phyloP scores from a whole-genome alignment of 768 basidiomycete genomes.

The Macrolepiota dolichaula region DNA sequence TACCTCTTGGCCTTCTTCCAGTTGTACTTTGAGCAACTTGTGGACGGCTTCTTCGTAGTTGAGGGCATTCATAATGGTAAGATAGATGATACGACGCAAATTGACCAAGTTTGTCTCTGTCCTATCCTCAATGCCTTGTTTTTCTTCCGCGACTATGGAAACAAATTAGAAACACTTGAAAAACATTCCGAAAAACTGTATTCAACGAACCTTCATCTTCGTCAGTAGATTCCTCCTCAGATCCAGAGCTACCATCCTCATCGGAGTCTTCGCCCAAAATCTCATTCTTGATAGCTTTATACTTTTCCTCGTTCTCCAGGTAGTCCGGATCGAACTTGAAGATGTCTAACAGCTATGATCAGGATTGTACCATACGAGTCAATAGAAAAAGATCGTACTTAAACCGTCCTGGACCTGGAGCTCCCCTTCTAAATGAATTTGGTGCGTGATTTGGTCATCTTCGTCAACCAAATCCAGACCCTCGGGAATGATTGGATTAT shows the following conservation, averaged over 20 bases:
- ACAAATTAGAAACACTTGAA: background rate
- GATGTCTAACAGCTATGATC: constrained; percentile 55
- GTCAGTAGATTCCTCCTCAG: constrained; percentile 64
- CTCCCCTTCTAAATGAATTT: constrained; percentile 89
- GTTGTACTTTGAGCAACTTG: constrained; percentile 90
- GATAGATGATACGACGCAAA: constrained; percentile 87
- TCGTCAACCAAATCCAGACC: constrained; percentile 96
- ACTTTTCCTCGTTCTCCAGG: constrained; percentile 90
- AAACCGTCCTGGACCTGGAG: constrained; percentile 91
- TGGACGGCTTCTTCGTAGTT: constrained; percentile 99
- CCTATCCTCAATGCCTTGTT: constrained; percentile 88
- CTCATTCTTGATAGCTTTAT: constrained; percentile 86
- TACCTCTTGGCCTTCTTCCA: constrained; percentile 94
- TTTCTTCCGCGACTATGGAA: constrained; percentile 61
- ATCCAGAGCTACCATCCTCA: constrained; percentile 57
- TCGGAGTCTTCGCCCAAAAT: constrained; percentile 89
- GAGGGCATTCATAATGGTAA: constrained; percentile 98
- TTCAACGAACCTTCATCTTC: constrained; percentile 47
- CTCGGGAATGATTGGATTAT: constrained; percentile 92
- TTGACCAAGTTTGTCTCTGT: constrained; percentile 97
- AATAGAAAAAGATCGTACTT: constrained; percentile 53
- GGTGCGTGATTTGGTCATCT: constrained; percentile 96
- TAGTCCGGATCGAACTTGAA: constrained; percentile 93
- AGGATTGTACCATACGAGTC: background rate
- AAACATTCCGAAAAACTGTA: constrained; percentile 16